A percentile compares a stretch with the other conserved stretches of the same genome.
Conservation (phyloP, 805 yeast species). For the Candida railenensis region DNA sequence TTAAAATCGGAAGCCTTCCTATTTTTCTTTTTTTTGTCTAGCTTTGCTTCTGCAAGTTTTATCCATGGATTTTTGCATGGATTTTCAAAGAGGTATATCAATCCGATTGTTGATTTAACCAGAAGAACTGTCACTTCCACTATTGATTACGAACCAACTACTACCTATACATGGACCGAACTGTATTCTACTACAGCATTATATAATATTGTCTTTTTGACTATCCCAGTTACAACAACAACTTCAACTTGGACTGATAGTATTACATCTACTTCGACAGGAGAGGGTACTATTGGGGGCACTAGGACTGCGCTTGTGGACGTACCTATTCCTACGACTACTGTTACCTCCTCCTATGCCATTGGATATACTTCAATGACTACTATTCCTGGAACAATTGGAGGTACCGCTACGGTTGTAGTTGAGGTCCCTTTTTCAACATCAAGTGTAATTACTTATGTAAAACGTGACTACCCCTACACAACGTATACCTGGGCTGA, state of each 20-base stretch:
- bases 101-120: too few relatives aligned
- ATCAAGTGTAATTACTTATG: constrained; percentile 8
- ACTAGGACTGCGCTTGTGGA: constrained; percentile 10
- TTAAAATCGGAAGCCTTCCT: too few relatives aligned
- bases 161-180: too few relatives aligned
- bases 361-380: constrained; percentile 6
- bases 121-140: too few relatives aligned
- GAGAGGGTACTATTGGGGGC: constrained; percentile 5
- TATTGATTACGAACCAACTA: too few relatives aligned
- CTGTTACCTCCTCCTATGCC: constrained; percentile 11
- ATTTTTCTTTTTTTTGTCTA: too few relatives aligned
- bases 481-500: constrained; percentile 10
- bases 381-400: constrained; percentile 9
- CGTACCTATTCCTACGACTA: constrained; percentile 11
- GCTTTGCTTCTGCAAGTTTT: too few relatives aligned
- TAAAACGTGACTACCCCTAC: too few relatives aligned
- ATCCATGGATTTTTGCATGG: too few relatives aligned
- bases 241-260: constrained; percentile 14
- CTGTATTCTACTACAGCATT: too few relatives aligned
- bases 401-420: constrained; percentile 11
- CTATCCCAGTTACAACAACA: constrained; percentile 14
- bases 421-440: constrained; percentile 17
- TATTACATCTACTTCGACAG: constrained; percentile 3
- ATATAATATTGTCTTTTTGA: too few relatives aligned
- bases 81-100: too few relatives aligned